Evolutionary conservation across 2,329 filamentous ascomycete genomes (phyloP), one percentile per base, ranked within the genome.

Genomic region (Tolypocladium album): DNA sequence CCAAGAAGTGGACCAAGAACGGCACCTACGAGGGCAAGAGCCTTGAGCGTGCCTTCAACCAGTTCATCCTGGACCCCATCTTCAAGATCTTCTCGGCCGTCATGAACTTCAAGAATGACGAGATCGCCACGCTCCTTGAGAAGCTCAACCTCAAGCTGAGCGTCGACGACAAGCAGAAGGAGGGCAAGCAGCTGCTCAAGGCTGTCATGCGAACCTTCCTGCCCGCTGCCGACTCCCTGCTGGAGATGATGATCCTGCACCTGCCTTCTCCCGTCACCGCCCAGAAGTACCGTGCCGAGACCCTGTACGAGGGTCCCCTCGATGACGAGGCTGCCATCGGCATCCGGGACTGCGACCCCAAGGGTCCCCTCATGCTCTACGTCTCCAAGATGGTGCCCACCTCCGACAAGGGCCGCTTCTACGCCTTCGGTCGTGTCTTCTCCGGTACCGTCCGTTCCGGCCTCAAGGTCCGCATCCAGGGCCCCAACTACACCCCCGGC

Each of bases 351-450:
- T 97, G 94, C 79, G 91, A 99, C 79, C 85, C 93, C 79, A 96
- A 96, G 84, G 94, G 86, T 78, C 90, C 93, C 73, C 94, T 99
- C 80, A 99, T 99, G 94, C 85, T 97, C 70, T 99, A 99, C 89
- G 92, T 99, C 78, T 99, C 94, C 79, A 99, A 99, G 91, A 99
- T 99, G 94, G 94, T 99, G 75, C 94, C 94, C 73, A 99, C 94
- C 70, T 95, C 92, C 72, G 94, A 99, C 76, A 97, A 97, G 89
- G 94, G 94, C 80, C 93, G 94, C 82, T 99, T 99, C 91, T 99
- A 97, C 83, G 94, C 94, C 78, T 99, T 99, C 83, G 94, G 94
- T 82, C 94, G 94, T 96, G 94, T 99, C 82, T 99, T 97, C 86
- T 84, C 94, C 71, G 94, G 94, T 89, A 97, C 92, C 76, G 94